Percentiles rank a stretch among this genome's conserved stretches.
These are phyloP conservation scores for Aristolochia contorta DNA, from an alignment of 164 flowering plant genomes.

Conservation along the genomic window DNA sequence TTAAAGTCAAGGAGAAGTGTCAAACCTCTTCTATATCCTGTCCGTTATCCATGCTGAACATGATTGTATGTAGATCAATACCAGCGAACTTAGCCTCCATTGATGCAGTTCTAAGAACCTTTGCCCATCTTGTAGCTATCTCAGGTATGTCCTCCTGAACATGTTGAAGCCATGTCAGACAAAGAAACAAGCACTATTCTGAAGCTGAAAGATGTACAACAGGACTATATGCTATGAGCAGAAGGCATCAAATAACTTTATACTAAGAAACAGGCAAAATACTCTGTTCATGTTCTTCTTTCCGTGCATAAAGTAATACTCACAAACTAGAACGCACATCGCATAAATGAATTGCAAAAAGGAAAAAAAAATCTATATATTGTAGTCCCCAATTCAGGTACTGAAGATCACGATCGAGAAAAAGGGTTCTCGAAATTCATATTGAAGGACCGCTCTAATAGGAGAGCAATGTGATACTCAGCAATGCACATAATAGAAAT, in stretches of 20 bases:
- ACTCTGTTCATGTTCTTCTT: too few relatives aligned
- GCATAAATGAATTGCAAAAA: not conserved
- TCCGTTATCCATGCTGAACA: conserved; percentile 76
- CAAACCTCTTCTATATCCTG: conserved; percentile 38
- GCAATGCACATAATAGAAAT: not conserved
- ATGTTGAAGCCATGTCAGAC: not conserved
- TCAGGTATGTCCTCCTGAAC: conserved; percentile 62
- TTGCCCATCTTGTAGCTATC: conserved; percentile 81
- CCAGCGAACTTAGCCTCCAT: conserved; percentile 54
- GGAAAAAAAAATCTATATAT: not conserved
- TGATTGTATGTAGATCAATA: conserved; percentile 63
- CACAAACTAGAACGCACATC: not conserved
- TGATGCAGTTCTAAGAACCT: conserved; percentile 59
- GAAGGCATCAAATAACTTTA: too few relatives aligned
- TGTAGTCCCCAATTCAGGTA: not conserved
- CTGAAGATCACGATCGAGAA: not conserved
- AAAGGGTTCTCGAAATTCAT: not conserved
- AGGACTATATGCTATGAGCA: too few relatives aligned
- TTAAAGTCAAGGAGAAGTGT: not conserved
- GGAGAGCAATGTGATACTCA: not conserved
- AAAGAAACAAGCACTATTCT: too few relatives aligned
- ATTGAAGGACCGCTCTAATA: too few relatives aligned
- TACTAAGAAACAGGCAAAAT: too few relatives aligned
- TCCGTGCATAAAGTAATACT: too few relatives aligned
- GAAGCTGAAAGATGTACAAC: too few relatives aligned